phyloP scores from a whole-genome alignment of 2,329 filamentous ascomycete genomes.

The Magnaporthiopsis poae region DNA sequence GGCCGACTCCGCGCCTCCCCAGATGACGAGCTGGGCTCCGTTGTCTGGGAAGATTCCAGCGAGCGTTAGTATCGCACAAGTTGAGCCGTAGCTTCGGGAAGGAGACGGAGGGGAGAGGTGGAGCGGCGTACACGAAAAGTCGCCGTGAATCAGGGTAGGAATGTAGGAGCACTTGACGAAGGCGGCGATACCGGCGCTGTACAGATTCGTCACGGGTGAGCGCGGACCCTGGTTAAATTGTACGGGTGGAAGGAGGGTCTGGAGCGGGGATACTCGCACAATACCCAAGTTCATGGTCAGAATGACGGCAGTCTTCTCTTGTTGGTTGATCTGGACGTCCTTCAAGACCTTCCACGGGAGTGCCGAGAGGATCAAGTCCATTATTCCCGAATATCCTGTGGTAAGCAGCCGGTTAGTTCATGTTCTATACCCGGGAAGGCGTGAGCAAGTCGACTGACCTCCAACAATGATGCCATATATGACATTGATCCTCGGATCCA shows the following conservation, averaged over 20 bases:
- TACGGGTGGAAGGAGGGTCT: too few relatives aligned
- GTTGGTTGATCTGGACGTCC: conserved; percentile 14
- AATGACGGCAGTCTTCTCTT: conserved; percentile 27
- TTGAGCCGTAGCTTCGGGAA: too few relatives aligned
- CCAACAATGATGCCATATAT: neutral
- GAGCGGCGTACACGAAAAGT: conserved; percentile 8
- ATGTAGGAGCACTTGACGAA: neutral
- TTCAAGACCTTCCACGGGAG: conserved; percentile 28
- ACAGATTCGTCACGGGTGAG: too few relatives aligned
- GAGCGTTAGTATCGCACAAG: too few relatives aligned
- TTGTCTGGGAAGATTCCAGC: conserved; percentile 10
- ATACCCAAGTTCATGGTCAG: conserved; percentile 25
- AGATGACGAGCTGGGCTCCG: conserved; percentile 16
- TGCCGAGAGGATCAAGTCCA: conserved; percentile 17
- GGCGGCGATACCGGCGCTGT: neutral
- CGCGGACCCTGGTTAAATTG: too few relatives aligned
- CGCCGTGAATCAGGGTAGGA: neutral
- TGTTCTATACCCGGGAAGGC: neutral
- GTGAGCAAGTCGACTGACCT: neutral
- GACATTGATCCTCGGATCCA: neutral
- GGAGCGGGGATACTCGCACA: neutral
- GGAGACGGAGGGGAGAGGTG: too few relatives aligned
- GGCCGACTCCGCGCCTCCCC: conserved; percentile 22
- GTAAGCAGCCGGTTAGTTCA: neutral
- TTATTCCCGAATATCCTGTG: conserved; percentile 15